Evolutionary conservation across 495 filamentous ascomycete species (phyloP).

Genomic region (Neurospora tetraspora): DNA sequence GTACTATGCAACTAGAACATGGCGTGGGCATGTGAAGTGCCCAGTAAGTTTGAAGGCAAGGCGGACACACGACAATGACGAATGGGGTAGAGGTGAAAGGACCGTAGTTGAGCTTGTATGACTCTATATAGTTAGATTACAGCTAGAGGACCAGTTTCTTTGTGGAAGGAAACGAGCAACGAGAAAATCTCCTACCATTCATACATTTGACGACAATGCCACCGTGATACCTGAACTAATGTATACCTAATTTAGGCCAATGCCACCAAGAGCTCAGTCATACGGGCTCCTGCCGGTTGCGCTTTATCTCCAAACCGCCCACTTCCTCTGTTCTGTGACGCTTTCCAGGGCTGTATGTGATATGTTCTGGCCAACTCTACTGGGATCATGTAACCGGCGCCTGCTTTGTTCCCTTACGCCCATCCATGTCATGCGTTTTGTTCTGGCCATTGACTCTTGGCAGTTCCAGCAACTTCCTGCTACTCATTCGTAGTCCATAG

Average conservation of each 20-base stretch:
- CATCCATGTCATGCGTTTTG: no score
- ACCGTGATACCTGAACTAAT: neutral
- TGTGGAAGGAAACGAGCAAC: neutral
- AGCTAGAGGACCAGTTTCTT: neutral
- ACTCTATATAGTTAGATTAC: neutral
- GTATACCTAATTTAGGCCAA: neutral
- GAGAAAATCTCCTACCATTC: neutral
- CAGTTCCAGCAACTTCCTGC: no score
- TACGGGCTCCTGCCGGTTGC: neutral
- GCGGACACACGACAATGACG: neutral
- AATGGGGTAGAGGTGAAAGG: neutral
- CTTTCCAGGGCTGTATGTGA: no score
- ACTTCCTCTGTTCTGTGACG: neutral
- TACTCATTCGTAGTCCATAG: neutral
- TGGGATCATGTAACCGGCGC: no score
- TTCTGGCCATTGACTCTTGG: no score
- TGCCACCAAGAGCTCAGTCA: neutral
- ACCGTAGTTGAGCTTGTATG: neutral
- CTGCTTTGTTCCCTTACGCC: no score
- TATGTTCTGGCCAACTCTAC: no score
- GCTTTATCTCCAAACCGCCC: neutral
- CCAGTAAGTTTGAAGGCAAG: neutral
- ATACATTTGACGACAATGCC: neutral
- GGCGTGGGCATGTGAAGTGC: neutral
- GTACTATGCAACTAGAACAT: no score